phyloP scores from a whole-genome alignment of 2,329 filamentous ascomycete genomes.

The Fusarium siculi region DNA sequence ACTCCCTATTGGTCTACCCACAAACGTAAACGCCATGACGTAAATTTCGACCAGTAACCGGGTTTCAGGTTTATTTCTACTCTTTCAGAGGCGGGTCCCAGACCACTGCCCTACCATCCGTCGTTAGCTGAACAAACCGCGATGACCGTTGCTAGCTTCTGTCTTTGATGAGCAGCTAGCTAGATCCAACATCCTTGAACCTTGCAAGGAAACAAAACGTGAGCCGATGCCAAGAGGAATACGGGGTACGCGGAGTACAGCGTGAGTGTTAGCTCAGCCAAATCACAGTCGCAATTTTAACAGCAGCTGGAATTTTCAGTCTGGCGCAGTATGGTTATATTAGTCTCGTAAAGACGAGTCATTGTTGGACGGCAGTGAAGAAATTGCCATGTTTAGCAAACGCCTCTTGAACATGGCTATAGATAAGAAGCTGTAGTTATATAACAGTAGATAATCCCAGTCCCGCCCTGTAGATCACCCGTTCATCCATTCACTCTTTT shows the following conservation, averaged over 20 bases:
- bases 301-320: background rate
- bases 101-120: background rate
- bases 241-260: background rate
- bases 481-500: background rate
- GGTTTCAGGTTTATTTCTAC: background rate
- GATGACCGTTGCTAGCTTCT: background rate
- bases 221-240: background rate
- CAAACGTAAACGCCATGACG: background rate
- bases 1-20: accelerated
- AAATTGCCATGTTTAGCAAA: background rate
- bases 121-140: background rate
- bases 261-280: background rate
- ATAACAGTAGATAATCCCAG: background rate
- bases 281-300: background rate
- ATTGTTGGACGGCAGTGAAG: background rate
- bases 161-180: background rate
- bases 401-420: background rate
- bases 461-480: background rate
- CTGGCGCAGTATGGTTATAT: background rate
- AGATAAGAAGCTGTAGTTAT: background rate
- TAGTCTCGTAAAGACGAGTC: background rate
- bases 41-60: background rate
- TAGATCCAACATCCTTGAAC: background rate
- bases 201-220: background rate
- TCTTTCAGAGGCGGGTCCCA: background rate